These are phyloP conservation scores for Clitopilus passeckerianus DNA, from an alignment of 768 basidiomycete species.

Conservation along the genomic window DNA sequence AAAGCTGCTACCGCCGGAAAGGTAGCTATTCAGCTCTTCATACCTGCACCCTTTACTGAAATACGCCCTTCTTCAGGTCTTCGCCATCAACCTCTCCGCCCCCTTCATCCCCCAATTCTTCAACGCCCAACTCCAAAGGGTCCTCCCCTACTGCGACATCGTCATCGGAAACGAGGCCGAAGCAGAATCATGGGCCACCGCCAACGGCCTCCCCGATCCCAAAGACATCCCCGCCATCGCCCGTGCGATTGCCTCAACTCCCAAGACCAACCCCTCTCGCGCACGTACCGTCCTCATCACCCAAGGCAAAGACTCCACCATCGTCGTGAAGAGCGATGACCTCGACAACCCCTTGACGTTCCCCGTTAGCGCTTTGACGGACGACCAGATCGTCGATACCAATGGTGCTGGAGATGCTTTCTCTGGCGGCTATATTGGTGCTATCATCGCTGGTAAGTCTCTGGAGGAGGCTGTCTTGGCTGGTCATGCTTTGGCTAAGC, in stretches of 20 bases:
- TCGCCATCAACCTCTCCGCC: conserved; percentile 91
- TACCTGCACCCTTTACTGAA: conserved; percentile 1
- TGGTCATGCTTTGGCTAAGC: conserved; percentile 83
- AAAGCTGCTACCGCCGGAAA: conserved; percentile 74
- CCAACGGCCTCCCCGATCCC: conserved; percentile 62
- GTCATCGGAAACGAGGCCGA: conserved; percentile 97
- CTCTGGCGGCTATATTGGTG: conserved; percentile 93
- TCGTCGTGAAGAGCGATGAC: conserved; percentile 61
- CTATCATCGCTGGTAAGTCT: conserved; percentile 70
- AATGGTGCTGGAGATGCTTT: conserved; percentile 99
- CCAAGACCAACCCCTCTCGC: conserved; percentile 72
- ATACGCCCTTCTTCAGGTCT: conserved; percentile 46
- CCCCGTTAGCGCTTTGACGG: conserved; percentile 51
- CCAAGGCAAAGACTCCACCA: conserved; percentile 77
- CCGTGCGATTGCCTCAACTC: conserved; percentile 63
- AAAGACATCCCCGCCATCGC: conserved; percentile 70
- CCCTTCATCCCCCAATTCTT: conserved; percentile 98
- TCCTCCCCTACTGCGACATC: conserved; percentile 84
- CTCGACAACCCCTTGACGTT: conserved; percentile 52
- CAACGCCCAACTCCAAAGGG: conserved; percentile 68
- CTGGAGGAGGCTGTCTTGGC: conserved; percentile 74
- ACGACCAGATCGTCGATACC: conserved; percentile 83
- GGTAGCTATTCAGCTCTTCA: conserved; percentile 31
- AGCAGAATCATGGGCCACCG: conserved; percentile 79
- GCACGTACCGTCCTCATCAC: conserved; percentile 88